Conservation (phyloP, 768 basidiomycete species). For the Termitomyces sp. region DNA sequence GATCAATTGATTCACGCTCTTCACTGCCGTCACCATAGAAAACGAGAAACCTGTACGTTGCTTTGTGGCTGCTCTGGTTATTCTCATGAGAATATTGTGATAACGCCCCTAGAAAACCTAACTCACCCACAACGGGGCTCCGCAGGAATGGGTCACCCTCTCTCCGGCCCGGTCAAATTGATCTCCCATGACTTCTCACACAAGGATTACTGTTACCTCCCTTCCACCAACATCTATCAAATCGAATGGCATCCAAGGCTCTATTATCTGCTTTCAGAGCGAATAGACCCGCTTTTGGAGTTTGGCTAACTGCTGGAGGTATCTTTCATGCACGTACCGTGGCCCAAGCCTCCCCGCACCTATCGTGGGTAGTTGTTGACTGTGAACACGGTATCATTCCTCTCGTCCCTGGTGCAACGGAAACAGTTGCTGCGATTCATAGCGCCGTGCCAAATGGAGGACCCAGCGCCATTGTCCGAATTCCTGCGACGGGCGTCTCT, state of each 20-base stretch:
- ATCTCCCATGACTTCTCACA: not conserved
- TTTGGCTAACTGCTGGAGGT: constrained; percentile 63
- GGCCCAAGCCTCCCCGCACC: constrained; percentile 48
- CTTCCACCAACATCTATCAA: not conserved
- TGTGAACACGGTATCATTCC: constrained; percentile 65
- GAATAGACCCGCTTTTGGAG: constrained; percentile 60
- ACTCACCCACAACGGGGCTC: too few species aligned
- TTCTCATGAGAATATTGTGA: too few species aligned
- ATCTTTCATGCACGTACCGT: constrained; percentile 53
- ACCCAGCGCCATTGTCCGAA: constrained; percentile 55
- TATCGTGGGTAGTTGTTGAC: constrained; percentile 65
- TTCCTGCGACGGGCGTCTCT: constrained; percentile 59
- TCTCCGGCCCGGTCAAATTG: not conserved
- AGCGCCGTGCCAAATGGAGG: constrained; percentile 37
- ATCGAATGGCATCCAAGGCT: constrained; percentile 46
- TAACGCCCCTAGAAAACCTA: too few species aligned
- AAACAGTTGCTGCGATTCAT: constrained; percentile 51
- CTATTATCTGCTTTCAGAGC: constrained; percentile 51
- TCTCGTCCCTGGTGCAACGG: constrained; percentile 52
- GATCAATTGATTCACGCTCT: too few species aligned
- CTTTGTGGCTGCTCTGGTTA: too few species aligned
- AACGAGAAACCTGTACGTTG: too few species aligned
- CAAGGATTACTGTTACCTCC: not conserved
- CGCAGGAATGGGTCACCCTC: too few species aligned
- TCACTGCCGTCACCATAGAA: too few species aligned